Evolutionary conservation across 1,284 basidiomycete species (phyloP).

Genomic region (Leccinum fuscescens): DNA sequence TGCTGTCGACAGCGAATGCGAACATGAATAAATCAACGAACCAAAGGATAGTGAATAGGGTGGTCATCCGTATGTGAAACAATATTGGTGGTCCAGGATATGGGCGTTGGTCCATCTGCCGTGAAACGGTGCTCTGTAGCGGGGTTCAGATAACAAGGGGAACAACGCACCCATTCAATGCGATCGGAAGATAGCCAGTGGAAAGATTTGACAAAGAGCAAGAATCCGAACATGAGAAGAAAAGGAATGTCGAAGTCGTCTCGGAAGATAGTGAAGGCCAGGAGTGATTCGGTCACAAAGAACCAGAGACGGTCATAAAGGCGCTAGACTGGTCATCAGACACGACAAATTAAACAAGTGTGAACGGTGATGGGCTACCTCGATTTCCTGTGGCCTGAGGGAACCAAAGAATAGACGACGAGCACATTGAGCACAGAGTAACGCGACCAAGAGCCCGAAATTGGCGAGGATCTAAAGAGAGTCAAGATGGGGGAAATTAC

Average conservation of each 20-base stretch:
- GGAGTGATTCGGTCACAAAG: slow-evolving; percentile 92
- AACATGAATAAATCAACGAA: slow-evolving; percentile 73
- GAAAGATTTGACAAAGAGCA: slow-evolving; percentile 95
- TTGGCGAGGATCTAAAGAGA: slow-evolving; percentile 84
- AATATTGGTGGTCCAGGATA: slow-evolving; percentile 78
- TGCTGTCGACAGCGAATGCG: slow-evolving; percentile 74
- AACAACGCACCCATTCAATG: slow-evolving; percentile 83
- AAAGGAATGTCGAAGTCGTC: slow-evolving; percentile 93
- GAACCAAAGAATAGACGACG: slow-evolving; percentile 93
- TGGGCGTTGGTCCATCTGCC: slow-evolving; percentile 93
- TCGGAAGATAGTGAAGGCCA: slow-evolving; percentile 96
- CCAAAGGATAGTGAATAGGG: slow-evolving; percentile 71
- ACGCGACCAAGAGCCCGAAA: slow-evolving; percentile 78
- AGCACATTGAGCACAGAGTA: slow-evolving; percentile 74
- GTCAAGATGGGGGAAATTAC: not conserved
- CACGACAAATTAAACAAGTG: slow-evolving; percentile 1
- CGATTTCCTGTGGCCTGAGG: slow-evolving; percentile 86
- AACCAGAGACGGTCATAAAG: slow-evolving; percentile 96
- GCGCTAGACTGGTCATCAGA: slow-evolving; percentile 50
- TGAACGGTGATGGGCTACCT: slow-evolving; percentile 53
- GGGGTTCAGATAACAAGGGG: slow-evolving; percentile 1
- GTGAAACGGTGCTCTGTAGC: not conserved
- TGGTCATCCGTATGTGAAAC: slow-evolving; percentile 84
- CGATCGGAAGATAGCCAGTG: slow-evolving; percentile 96
- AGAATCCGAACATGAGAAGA: slow-evolving; percentile 86